Evolutionary conservation across 306 rosid species (phyloP), one percentile per base, ranked within the genome.

Genomic region (Acacia melanoxylon): DNA sequence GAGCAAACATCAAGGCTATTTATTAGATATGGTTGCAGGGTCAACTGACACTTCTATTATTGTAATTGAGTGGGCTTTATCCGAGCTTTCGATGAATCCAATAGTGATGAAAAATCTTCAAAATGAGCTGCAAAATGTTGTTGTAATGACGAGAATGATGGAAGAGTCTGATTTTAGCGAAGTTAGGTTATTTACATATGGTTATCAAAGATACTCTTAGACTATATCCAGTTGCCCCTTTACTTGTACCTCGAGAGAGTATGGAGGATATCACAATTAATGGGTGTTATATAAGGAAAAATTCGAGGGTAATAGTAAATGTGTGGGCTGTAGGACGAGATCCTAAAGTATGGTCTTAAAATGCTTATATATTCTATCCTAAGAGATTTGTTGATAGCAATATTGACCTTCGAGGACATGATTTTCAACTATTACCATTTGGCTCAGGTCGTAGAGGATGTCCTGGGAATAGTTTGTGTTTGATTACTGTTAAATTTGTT

Each of bases 401-500:
- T 0, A 8, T 75, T 10, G 82, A 86, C 7, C 1, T 82, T 3
- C 20, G 27, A 8, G 86, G 88, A 8, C 67, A 44, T 11, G 81
- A 82, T 17, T 86, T 70, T 20, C 12, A 83, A 49, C 45, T 86
- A 0, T 22, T 79, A 8, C 84, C 84, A 52, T 80, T 86, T 46
- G 86, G 85, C 31, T 44, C 83, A 5, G 83, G 86, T 5, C 35
- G 81, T 0, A 67, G 86, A 68, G 37, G 68, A 1, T 85, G 88
- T 24, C 86, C 78, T 2, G 86, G 78, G 15, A 10, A 82, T 78
- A 83, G 78, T 2, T 49, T 85, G 8, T 86, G 85, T 2, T 33
- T 85, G 2, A 74, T 24, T 10, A 17, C 56, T 0, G 81, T 67
- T 20, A 35, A 61, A 31, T 17, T 72, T 9, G 7, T 78, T 16